These are phyloP conservation scores for Ilyonectria robusta DNA, from an alignment of 2,329 filamentous ascomycete species.

Conservation along the genomic window DNA sequence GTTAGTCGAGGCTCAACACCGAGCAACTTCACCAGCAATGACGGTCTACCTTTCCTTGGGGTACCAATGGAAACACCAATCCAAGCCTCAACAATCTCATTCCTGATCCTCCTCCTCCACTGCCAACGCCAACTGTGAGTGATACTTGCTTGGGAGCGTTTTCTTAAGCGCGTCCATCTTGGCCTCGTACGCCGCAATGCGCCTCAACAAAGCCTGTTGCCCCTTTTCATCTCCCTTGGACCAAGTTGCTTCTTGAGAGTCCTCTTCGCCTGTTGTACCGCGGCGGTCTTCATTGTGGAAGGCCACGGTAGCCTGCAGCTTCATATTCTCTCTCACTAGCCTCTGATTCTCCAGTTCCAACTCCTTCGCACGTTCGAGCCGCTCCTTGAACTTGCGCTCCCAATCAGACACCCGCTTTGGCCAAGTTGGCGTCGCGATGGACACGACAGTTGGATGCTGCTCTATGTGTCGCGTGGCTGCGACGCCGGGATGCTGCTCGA, in stretches of 20 bases:
- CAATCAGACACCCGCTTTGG: slow-evolving; percentile 52
- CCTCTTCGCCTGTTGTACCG: slow-evolving; percentile 34
- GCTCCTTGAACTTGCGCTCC: slow-evolving; percentile 43
- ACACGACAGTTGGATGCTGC: slow-evolving; percentile 57
- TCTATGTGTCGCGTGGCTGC: slow-evolving; percentile 62
- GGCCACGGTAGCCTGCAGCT: slow-evolving; percentile 38
- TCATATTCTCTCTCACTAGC: slow-evolving; percentile 41
- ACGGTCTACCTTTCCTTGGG: background rate
- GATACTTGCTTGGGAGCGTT: slow-evolving; percentile 30
- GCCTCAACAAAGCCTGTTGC: slow-evolving; percentile 16
- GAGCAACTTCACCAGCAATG: background rate
- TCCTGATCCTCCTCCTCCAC: background rate
- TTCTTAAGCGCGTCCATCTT: slow-evolving; percentile 36
- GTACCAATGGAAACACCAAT: background rate
- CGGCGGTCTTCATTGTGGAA: slow-evolving; percentile 40
- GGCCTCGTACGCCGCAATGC: slow-evolving; percentile 26
- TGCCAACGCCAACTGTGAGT: slow-evolving; percentile 7
- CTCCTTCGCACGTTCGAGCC: slow-evolving; percentile 41
- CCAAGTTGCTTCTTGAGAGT: slow-evolving; percentile 36
- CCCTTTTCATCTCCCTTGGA: slow-evolving; percentile 7
- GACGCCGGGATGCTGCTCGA: slow-evolving; percentile 61
- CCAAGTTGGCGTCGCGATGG: slow-evolving; percentile 49
- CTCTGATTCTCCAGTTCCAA: slow-evolving; percentile 35
- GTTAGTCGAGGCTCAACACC: background rate
- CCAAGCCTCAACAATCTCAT: background rate